Evolutionary conservation across 371 early-diverging fungal genomes (phyloP).

Genomic region (Syncephalastrum sp.): DNA sequence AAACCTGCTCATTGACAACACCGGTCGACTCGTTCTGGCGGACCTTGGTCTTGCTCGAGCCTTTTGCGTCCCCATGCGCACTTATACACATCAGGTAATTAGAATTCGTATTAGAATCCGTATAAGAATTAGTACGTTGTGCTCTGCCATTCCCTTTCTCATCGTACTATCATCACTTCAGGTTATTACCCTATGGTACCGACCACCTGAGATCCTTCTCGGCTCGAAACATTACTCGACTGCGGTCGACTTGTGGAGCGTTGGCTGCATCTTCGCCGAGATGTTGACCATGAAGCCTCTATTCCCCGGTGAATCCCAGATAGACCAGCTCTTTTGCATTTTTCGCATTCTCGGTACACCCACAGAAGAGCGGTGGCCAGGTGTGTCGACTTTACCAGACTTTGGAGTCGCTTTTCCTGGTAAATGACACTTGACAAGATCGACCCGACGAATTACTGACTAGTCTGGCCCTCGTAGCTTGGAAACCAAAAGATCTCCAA

Average conservation of each 20-base stretch:
- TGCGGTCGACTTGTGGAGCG: slow-evolving; percentile 81
- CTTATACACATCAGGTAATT: slow-evolving; percentile 90
- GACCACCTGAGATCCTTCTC: slow-evolving; percentile 76
- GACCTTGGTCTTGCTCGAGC: slow-evolving; percentile 95
- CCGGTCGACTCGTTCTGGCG: slow-evolving; percentile 87
- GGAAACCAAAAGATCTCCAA: slow-evolving; percentile 16
- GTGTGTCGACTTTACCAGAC: slow-evolving; percentile 79
- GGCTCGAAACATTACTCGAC: slow-evolving; percentile 69
- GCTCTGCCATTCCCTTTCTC: not conserved
- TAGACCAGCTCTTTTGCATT: slow-evolving; percentile 95
- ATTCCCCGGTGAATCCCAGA: slow-evolving; percentile 96
- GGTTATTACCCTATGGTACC: slow-evolving; percentile 97
- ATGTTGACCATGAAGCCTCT: slow-evolving; percentile 85
- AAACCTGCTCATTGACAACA: slow-evolving; percentile 90
- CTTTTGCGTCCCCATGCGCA: slow-evolving; percentile 85
- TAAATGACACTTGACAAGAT: slow-evolving; percentile 1
- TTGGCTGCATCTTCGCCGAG: slow-evolving; percentile 90
- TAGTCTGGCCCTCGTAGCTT: slow-evolving; percentile 1
- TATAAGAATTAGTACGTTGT: too few relatives aligned
- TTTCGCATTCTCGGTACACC: slow-evolving; percentile 94
- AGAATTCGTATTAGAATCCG: too few relatives aligned
- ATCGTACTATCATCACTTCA: slow-evolving; percentile 5
- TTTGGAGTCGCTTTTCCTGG: slow-evolving; percentile 67
- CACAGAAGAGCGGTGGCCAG: slow-evolving; percentile 82
- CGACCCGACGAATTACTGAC: not conserved